A percentile compares a stretch with the other conserved stretches of the same genome.
These are phyloP conservation scores for Fusarium sp. DNA, from an alignment of 2,329 filamentous ascomycete species.

Conservation along the genomic window DNA sequence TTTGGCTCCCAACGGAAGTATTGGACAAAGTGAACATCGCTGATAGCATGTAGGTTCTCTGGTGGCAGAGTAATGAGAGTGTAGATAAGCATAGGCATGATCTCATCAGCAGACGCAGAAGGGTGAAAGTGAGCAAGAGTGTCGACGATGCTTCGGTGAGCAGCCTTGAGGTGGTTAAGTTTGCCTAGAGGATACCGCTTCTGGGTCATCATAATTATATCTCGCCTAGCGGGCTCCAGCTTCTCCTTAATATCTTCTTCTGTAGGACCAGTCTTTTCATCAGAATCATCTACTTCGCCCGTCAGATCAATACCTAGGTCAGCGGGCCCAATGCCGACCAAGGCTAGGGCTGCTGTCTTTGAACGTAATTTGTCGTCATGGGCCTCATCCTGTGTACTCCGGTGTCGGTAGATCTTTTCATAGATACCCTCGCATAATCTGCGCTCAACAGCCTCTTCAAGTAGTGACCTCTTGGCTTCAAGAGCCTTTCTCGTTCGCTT, in stretches of 20 bases:
- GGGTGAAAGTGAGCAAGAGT: constrained; percentile 75
- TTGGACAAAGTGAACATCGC: constrained; percentile 95
- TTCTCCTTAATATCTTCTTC: constrained; percentile 76
- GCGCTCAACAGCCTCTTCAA: constrained; percentile 93
- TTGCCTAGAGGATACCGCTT: constrained; percentile 92
- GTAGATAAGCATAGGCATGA: constrained; percentile 96
- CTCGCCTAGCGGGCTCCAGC: constrained; percentile 74
- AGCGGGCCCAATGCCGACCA: constrained; percentile 90
- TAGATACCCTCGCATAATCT: constrained; percentile 88
- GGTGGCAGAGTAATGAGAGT: constrained; percentile 91
- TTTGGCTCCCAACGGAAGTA: constrained; percentile 87
- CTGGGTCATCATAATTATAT: constrained; percentile 84
- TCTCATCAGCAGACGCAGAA: constrained; percentile 94
- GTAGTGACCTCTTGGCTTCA: constrained; percentile 77
- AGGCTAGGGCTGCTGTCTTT: constrained; percentile 86
- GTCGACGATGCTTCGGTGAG: constrained; percentile 95
- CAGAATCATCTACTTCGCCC: constrained; percentile 63
- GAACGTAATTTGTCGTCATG: constrained; percentile 94
- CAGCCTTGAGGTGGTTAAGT: constrained; percentile 85
- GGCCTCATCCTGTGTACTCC: constrained; percentile 91
- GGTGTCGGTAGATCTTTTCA: constrained; percentile 88
- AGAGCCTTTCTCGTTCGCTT: constrained; percentile 82
- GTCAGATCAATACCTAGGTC: constrained; percentile 85
- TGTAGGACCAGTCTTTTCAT: constrained; percentile 68
- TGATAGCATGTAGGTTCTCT: constrained; percentile 87